phyloP scores from a whole-genome alignment of 2,329 filamentous ascomycete species.

The Grosmannia clavigera region DNA sequence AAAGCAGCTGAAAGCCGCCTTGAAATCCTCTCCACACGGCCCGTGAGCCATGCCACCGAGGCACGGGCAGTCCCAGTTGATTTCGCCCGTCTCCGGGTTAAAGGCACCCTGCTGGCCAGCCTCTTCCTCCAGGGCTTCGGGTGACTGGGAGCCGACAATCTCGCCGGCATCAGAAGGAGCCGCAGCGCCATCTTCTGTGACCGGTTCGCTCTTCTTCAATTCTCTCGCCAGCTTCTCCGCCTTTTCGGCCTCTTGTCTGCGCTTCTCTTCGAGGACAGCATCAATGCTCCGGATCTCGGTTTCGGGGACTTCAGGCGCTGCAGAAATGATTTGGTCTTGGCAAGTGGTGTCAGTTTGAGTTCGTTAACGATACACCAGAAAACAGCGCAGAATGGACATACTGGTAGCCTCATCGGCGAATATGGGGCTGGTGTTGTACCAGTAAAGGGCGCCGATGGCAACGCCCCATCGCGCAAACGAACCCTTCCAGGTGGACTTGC shows the following conservation, averaged over 20 bases:
- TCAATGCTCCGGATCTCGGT: constrained; percentile 52
- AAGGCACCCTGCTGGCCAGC: constrained; percentile 83
- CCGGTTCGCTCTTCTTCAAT: constrained; percentile 12
- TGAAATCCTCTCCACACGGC: constrained; percentile 92
- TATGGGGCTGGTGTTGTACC: constrained; percentile 79
- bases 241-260: constrained; percentile 28
- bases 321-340: constrained; percentile 24
- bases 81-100: constrained; percentile 96
- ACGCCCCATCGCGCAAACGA: constrained; percentile 60
- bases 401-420: constrained; percentile 75
- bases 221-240: constrained; percentile 3
- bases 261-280: constrained; percentile 52
- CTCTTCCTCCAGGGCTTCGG: constrained; percentile 59
- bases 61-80: constrained; percentile 99
- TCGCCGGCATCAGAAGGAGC: constrained; percentile 7
- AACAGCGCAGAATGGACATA: constrained; percentile 32
- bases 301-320: constrained; percentile 38
- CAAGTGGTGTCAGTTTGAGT: constrained; percentile 7
- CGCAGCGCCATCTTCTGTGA: constrained; percentile 9
- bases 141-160: constrained; percentile 20
- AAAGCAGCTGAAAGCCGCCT: constrained; percentile 93
- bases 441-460: constrained; percentile 70
- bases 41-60: constrained; percentile 94
- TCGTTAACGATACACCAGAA: constrained; percentile 1
- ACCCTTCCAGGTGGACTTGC: constrained; percentile 73